phyloP scores from a whole-genome alignment of 331 rosid genomes.

The Pyracantha coccinea region DNA sequence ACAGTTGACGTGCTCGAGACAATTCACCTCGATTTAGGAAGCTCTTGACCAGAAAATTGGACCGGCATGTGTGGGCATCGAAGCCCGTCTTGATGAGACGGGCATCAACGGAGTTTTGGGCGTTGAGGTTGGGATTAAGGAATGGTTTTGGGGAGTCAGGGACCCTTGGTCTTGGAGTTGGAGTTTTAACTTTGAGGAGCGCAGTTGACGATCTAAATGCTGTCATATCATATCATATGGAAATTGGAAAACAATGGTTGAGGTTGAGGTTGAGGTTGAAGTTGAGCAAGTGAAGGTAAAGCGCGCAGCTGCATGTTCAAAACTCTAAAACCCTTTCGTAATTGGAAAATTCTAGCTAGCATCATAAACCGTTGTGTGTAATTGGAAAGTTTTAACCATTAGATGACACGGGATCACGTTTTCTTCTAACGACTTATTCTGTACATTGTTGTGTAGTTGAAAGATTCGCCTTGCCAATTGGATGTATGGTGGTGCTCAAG shows the following conservation, averaged over 20 bases:
- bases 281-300: not conserved
- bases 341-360: too few species aligned
- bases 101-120: slow-evolving; percentile 34
- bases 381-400: not conserved
- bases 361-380: too few species aligned
- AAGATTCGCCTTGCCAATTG: not conserved
- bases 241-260: too few species aligned
- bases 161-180: not conserved
- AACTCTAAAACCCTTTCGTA: not conserved
- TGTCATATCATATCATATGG: not conserved
- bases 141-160: slow-evolving; percentile 22
- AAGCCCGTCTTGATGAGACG: slow-evolving; percentile 65
- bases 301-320: not conserved
- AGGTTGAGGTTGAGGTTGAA: too few species aligned
- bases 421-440: not conserved
- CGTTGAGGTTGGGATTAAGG: slow-evolving; percentile 6
- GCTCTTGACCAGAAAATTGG: slow-evolving; percentile 39
- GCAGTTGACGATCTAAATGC: slow-evolving; percentile 16
- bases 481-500: not conserved
- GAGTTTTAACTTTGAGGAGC: slow-evolving; percentile 23
- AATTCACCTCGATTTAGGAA: slow-evolving; percentile 36
- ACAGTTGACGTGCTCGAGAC: slow-evolving; percentile 36
- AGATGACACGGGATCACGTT: too few species aligned
- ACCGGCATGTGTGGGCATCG: slow-evolving; percentile 45
- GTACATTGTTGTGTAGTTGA: not conserved